These are phyloP conservation scores for Candolleomyces eurysporus DNA, from an alignment of 768 basidiomycete species.

Conservation along the genomic window DNA sequence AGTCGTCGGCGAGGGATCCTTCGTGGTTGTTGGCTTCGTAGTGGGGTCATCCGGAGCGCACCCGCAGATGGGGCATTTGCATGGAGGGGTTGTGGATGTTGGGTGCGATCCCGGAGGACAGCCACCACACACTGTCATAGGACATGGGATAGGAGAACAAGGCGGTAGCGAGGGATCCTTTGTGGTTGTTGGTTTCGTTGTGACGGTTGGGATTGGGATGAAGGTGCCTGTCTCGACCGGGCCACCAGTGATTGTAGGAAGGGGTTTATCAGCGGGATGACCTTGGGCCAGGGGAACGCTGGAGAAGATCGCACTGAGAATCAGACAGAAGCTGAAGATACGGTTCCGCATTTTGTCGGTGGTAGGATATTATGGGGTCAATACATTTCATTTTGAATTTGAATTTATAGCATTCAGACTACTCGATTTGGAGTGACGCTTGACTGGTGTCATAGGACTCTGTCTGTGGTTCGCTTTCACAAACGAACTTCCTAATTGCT, in stretches of 20 bases:
- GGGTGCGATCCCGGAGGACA: not conserved
- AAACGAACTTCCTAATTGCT: not conserved
- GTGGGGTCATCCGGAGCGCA: not conserved
- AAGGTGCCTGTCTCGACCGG: not conserved
- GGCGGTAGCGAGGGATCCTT: not conserved
- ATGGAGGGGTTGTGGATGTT: not conserved
- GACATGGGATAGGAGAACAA: not conserved
- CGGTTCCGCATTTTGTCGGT: not conserved
- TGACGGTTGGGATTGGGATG: not conserved
- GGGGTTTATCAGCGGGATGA: not conserved
- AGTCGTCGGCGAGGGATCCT: no score
- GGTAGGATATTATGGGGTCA: not conserved
- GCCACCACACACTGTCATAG: not conserved
- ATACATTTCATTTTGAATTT: not conserved
- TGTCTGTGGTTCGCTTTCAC: not conserved
- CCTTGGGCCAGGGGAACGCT: not conserved
- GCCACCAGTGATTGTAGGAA: not conserved
- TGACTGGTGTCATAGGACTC: not conserved
- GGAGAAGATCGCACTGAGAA: not conserved
- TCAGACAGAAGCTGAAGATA: not conserved
- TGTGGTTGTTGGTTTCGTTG: not conserved
- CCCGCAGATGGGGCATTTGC: conserved; percentile 1
- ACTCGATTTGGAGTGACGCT: not conserved
- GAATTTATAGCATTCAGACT: not conserved
- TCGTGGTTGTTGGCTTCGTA: no score